phyloP scores from a whole-genome alignment of 306 rosid species.

The Vigna trinervia region DNA sequence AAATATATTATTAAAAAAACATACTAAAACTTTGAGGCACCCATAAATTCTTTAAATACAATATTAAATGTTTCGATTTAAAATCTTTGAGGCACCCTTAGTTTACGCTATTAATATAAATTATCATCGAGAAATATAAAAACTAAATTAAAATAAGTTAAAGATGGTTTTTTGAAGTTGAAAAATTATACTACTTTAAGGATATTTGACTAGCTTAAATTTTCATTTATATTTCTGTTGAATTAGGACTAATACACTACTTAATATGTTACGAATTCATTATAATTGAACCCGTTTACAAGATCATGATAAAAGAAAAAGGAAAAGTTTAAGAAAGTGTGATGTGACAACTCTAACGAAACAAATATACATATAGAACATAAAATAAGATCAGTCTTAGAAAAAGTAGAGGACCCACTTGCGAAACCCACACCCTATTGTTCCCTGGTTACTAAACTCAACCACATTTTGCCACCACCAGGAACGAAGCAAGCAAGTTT shows the following conservation, averaged over 20 bases:
- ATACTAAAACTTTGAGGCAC: too few relatives aligned
- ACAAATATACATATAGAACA: neutral
- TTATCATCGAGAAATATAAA: neutral
- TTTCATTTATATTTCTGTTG: neutral
- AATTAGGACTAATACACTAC: neutral
- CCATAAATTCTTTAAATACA: neutral
- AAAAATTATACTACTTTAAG: neutral
- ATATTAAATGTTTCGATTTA: neutral
- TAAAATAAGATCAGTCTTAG: neutral
- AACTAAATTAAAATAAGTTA: neutral
- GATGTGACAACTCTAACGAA: neutral
- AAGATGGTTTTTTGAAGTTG: neutral
- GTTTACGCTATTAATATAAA: neutral
- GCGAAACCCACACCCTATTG: neutral
- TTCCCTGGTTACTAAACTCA: constrained; percentile 42
- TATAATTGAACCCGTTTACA: neutral
- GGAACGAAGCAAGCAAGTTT: neutral
- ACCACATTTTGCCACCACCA: constrained; percentile 5
- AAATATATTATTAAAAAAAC: too few relatives aligned
- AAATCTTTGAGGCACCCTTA: neutral
- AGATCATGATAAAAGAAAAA: neutral
- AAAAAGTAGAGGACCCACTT: neutral
- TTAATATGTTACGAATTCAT: neutral
- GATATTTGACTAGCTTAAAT: neutral
- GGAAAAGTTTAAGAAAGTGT: neutral